These are phyloP conservation scores for Lichtheimia hyalospora DNA, from an alignment of 371 early-diverging fungal genomes.

Conservation along the genomic window DNA sequence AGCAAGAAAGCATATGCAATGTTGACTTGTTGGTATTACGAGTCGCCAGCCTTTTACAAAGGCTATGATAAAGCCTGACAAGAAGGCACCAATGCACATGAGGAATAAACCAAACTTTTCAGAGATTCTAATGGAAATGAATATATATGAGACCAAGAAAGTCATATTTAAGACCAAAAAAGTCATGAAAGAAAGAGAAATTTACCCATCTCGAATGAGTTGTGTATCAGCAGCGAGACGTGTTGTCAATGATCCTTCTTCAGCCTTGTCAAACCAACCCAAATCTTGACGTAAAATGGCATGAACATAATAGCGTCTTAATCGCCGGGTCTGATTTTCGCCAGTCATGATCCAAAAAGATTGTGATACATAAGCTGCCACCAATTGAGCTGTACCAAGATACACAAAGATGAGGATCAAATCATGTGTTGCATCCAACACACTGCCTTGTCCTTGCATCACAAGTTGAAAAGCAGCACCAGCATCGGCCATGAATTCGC, in stretches of 20 bases:
- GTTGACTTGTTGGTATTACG: slow-evolving; percentile 13
- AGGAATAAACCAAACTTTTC: slow-evolving; percentile 85
- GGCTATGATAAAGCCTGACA: slow-evolving; percentile 87
- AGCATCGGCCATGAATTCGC: slow-evolving; percentile 35
- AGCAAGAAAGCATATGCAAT: too few species aligned
- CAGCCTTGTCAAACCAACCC: slow-evolving; percentile 85
- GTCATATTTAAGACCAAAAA: too few species aligned
- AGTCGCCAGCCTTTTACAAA: slow-evolving; percentile 87
- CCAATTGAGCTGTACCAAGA: slow-evolving; percentile 43
- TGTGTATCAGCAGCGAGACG: slow-evolving; percentile 81
- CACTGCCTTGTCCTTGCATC: slow-evolving; percentile 17
- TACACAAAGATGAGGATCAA: slow-evolving; percentile 44
- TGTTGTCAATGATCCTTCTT: slow-evolving; percentile 70
- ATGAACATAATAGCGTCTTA: slow-evolving; percentile 58
- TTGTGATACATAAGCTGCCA: slow-evolving; percentile 38
- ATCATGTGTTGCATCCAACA: slow-evolving; percentile 12
- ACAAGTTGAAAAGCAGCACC: slow-evolving; percentile 7
- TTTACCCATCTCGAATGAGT: slow-evolving; percentile 75
- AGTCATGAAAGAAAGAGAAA: too few species aligned
- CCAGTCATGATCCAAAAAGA: slow-evolving; percentile 46
- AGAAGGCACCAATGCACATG: slow-evolving; percentile 70
- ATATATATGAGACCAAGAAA: too few species aligned
- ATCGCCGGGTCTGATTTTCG: slow-evolving; percentile 35
- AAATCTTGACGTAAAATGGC: slow-evolving; percentile 89
- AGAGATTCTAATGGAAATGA: slow-evolving; percentile 39